Evolutionary conservation across 1,139 yeast genomes (phyloP).

Genomic region (Taphrina pruni): DNA sequence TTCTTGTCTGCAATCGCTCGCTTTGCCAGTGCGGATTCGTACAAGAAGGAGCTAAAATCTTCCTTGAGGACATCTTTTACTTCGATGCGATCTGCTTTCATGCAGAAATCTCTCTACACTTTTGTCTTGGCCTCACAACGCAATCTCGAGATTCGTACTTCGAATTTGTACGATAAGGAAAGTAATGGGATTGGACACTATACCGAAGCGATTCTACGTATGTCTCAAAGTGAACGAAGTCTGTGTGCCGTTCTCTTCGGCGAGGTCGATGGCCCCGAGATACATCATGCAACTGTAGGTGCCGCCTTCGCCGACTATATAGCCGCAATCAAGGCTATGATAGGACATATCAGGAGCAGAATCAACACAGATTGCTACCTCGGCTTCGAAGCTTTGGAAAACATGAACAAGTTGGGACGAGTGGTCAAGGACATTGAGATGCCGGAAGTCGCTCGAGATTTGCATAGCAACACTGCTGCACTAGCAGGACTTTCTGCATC

Average conservation of each 20-base stretch:
- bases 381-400: conserved; percentile 40
- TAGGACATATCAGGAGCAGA: conserved; percentile 31
- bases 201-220: conserved; percentile 39
- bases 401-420: conserved; percentile 17
- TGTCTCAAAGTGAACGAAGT: conserved; percentile 36
- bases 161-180: conserved; percentile 39
- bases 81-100: conserved; percentile 28
- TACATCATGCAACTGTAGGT: conserved; percentile 16
- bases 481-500: conserved; percentile 26
- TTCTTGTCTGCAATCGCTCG: conserved; percentile 17
- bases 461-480: conserved; percentile 20
- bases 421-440: conserved; percentile 27
- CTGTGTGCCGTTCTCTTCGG: conserved; percentile 36
- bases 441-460: conserved; percentile 34
- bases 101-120: conserved; percentile 36
- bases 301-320: conserved; percentile 38
- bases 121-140: conserved; percentile 39
- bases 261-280: conserved; percentile 21
- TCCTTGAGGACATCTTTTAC: conserved; percentile 9
- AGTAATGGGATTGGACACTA: conserved; percentile 42
- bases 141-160: conserved; percentile 33
- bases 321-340: conserved; percentile 34
- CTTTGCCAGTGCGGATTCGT: conserved; percentile 1
- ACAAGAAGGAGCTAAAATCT: not conserved
- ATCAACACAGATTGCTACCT: conserved; percentile 38